A percentile compares a stretch with the other conserved stretches of the same genome.
These are phyloP conservation scores for Articulospora tetracladia DNA, from an alignment of 495 filamentous ascomycete species.

Conservation along the genomic window DNA sequence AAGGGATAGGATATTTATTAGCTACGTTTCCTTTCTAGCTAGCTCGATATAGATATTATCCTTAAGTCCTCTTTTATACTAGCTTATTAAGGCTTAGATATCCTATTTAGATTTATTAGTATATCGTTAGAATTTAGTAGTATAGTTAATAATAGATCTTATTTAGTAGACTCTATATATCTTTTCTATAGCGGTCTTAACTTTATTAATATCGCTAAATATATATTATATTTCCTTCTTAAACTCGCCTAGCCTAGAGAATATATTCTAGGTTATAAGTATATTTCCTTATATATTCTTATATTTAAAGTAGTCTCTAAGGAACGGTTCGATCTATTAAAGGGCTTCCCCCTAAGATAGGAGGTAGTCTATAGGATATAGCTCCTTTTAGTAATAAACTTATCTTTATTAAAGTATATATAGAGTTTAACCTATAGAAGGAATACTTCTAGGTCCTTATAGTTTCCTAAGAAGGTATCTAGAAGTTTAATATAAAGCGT, in stretches of 20 bases:
- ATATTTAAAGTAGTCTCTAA: background rate
- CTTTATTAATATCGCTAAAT: slow-evolving; percentile 1
- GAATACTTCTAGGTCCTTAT: background rate
- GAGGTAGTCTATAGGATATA: background rate
- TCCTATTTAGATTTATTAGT: background rate
- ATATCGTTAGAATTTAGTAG: slow-evolving; percentile 1
- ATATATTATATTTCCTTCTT: no score
- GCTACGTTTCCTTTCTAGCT: background rate
- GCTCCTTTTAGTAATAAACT: background rate
- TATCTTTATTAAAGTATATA: background rate
- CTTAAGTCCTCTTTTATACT: background rate
- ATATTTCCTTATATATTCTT: background rate
- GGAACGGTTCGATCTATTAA: background rate
- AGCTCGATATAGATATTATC: background rate
- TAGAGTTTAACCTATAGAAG: background rate
- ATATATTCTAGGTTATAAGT: background rate
- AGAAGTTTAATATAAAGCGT: background rate
- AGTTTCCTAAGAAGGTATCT: background rate
- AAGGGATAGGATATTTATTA: background rate
- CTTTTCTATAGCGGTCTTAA: background rate
- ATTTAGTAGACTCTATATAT: background rate
- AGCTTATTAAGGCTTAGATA: background rate
- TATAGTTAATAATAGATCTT: background rate
- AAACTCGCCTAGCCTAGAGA: no score
- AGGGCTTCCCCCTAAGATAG: background rate